Conservation (phyloP, 164 flowering plant species). For the Piper betle region DNA sequence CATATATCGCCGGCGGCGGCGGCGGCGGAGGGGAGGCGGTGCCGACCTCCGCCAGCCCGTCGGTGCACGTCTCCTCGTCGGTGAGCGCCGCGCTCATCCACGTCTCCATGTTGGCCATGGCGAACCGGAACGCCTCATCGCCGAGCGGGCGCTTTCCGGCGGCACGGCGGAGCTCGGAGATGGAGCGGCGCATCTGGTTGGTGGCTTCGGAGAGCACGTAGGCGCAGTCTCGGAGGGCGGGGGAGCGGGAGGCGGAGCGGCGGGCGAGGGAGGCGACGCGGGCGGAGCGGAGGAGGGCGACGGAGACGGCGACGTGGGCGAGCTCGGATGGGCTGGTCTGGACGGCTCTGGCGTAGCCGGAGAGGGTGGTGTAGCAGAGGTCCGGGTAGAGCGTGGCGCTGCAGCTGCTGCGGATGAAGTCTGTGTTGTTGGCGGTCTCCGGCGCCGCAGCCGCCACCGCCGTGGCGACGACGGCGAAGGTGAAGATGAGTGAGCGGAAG, state of each 20-base stretch:
- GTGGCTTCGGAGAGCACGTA: conserved; percentile 47
- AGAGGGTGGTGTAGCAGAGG: conserved; percentile 1
- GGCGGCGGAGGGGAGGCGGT: conserved; percentile 33
- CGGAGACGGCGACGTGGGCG: conserved; percentile 3
- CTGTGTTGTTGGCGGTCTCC: neutral
- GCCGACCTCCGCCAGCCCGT: conserved; percentile 48
- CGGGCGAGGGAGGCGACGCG: neutral
- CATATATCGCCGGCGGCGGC: conserved; percentile 21
- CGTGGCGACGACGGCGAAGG: neutral
- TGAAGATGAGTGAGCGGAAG: neutral
- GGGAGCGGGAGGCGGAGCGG: neutral
- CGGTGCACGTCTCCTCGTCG: conserved; percentile 76
- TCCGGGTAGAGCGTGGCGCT: conserved; percentile 2
- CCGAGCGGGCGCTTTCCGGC: conserved; percentile 1
- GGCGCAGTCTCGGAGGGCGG: conserved; percentile 62
- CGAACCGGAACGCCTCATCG: conserved; percentile 31
- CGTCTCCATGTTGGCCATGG: conserved; percentile 76
- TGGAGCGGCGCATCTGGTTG: conserved; percentile 59
- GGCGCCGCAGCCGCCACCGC: neutral
- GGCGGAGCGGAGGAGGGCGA: neutral
- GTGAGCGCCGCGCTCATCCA: conserved; percentile 95
- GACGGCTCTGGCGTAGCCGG: neutral
- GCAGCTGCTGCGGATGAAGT: conserved; percentile 2
- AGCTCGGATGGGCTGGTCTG: neutral
- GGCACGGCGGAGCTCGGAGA: conserved; percentile 37